phyloP scores from a whole-genome alignment of 2,329 filamentous ascomycete genomes.

The Fonsecaea pedrosoi region DNA sequence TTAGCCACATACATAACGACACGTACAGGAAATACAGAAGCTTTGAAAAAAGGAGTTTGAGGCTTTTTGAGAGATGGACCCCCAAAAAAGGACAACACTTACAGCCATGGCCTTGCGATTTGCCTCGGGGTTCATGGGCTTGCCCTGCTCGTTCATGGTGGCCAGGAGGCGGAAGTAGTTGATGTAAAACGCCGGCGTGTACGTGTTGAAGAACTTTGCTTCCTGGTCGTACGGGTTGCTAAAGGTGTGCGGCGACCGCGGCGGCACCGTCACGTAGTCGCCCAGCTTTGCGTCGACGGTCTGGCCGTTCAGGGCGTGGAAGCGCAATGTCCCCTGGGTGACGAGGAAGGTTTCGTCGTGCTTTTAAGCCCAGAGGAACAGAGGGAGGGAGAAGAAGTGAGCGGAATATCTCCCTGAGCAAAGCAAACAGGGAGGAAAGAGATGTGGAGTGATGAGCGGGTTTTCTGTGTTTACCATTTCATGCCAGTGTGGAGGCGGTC shows the following conservation, averaged over 20 bases:
- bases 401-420: too few species aligned
- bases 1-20: background rate
- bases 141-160: constrained; percentile 53
- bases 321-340: constrained; percentile 45
- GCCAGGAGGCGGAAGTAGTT: constrained; percentile 52
- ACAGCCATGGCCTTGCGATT: constrained; percentile 39
- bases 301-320: constrained; percentile 37
- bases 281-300: constrained; percentile 37
- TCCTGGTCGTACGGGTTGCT: constrained; percentile 39
- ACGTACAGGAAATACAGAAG: too few species aligned
- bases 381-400: background rate
- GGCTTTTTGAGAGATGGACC: background rate
- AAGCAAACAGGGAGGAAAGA: too few species aligned
- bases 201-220: constrained; percentile 1
- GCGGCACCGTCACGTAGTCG: constrained; percentile 63
- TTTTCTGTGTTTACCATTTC: constrained; percentile 29
- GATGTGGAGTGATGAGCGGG: background rate
- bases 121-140: constrained; percentile 41
- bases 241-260: constrained; percentile 32
- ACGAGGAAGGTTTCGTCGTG: constrained; percentile 65
- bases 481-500: constrained; percentile 39
- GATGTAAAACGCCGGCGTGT: background rate
- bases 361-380: constrained; percentile 48
- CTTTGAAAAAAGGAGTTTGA: background rate
- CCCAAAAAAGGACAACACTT: constrained; percentile 13